Evolutionary conservation across 2,329 filamentous ascomycete genomes (phyloP), one percentile per base, ranked within the genome.

Genomic region (Neurospora sp.): DNA sequence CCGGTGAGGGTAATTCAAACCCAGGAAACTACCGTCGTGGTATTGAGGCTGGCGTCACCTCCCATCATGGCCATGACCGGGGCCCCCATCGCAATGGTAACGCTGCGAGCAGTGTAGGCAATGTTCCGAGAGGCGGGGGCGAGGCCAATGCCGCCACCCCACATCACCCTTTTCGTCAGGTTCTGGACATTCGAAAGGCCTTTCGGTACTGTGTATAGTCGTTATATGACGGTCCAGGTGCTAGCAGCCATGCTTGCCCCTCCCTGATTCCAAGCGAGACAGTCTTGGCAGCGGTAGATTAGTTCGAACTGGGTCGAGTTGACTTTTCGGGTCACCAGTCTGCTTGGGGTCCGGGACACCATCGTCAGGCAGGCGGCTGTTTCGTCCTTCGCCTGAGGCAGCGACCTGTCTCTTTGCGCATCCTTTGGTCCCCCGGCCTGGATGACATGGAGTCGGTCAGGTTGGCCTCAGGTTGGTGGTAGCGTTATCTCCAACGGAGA

Each of bases 271-370:
- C 86, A 89, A 1, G 80, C 75, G 28, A 87, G 79, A 76, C 86
- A 89, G 73, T 83, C 82, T 73, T 88, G 78, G 78, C 90, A 92
- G 66, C 87, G 84, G 80, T 90, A 92, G 19, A 90, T 84, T 67
- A 91, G 76, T 66, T 85, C 85, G 77, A 87, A 92, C 73, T 85
- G 81, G 38, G 85, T 87, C 28, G 28, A 33, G 0, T 33, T 33
- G 28, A 33, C 28, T 15, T 40, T 15, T 40, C 40, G 40, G 40
- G 15, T 8, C 40, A 42, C 2, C 40, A 42, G 17, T 7, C 40
- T 42, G 40, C 3, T 42, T 8, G 40, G 40, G 40, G 40, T n/a
- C 9, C 17, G 40, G 17, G 40, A 43, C 40, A 43, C 40, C 17
- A 43, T n/a, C 40, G 40, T 43, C 40, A n/a, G 40, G 17, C 40